Conservation (phyloP, 164 flowering plant genomes). For the Umbilicus rupestris region DNA sequence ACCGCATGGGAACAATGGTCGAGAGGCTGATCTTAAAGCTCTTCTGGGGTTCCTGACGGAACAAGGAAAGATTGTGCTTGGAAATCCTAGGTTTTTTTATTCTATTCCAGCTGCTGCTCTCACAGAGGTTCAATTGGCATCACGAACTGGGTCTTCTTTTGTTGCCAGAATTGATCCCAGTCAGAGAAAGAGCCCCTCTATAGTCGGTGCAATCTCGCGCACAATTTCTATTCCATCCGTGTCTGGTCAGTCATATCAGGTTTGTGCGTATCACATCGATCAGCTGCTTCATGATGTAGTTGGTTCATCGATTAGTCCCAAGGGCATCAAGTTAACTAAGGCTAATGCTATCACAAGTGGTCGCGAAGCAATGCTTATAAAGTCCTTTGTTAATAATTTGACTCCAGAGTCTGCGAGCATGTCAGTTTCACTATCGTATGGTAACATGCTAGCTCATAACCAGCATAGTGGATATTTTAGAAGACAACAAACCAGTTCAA, state of each 20-base stretch:
- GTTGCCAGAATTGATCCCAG: slow-evolving; percentile 39
- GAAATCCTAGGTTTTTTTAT: slow-evolving; percentile 32
- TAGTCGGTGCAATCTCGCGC: slow-evolving; percentile 66
- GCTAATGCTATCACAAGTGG: slow-evolving; percentile 39
- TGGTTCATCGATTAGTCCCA: slow-evolving; percentile 12
- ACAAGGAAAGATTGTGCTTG: slow-evolving; percentile 37
- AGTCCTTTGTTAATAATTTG: not conserved
- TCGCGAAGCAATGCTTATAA: slow-evolving; percentile 16
- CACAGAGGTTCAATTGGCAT: slow-evolving; percentile 41
- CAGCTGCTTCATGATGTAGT: slow-evolving; percentile 22
- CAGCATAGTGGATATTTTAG: slow-evolving; percentile 16
- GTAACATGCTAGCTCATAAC: slow-evolving; percentile 2
- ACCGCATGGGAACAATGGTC: slow-evolving; percentile 27
- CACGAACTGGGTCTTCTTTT: slow-evolving; percentile 22
- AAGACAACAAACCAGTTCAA: slow-evolving; percentile 34
- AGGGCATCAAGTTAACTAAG: slow-evolving; percentile 15
- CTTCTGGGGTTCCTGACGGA: slow-evolving; percentile 29
- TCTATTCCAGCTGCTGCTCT: slow-evolving; percentile 24
- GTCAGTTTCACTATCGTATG: slow-evolving; percentile 2
- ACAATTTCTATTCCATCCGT: slow-evolving; percentile 69
- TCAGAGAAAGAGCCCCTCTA: slow-evolving; percentile 37
- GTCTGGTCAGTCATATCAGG: slow-evolving; percentile 65
- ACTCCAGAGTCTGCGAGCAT: not conserved
- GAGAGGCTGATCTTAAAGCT: slow-evolving; percentile 28
- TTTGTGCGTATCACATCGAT: slow-evolving; percentile 60